A percentile compares a stretch with the other conserved stretches of the same genome.
phyloP scores from a whole-genome alignment of 1,139 yeast genomes.

The Yamadazyma jaroonii region DNA sequence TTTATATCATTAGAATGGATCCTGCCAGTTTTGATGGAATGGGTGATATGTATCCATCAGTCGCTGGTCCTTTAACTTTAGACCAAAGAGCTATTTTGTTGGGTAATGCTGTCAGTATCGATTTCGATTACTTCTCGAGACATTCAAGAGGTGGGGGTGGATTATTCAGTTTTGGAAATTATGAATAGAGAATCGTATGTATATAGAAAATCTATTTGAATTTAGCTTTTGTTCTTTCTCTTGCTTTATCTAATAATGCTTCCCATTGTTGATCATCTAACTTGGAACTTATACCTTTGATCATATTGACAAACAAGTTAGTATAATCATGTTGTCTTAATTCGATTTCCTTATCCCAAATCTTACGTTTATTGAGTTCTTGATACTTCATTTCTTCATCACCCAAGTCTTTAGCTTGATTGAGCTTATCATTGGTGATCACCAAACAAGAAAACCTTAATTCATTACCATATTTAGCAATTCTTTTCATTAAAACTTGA shows the following conservation, averaged over 20 bases:
- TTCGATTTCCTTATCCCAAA: constrained; percentile 40
- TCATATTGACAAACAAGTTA: constrained; percentile 48
- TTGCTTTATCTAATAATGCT: constrained; percentile 30
- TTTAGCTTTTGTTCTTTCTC: constrained; percentile 11
- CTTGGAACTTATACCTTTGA: constrained; percentile 36
- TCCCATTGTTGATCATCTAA: constrained; percentile 47
- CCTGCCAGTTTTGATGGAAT: constrained; percentile 57
- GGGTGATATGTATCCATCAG: constrained; percentile 38
- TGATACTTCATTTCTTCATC: constrained; percentile 28
- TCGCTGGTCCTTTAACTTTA: constrained; percentile 53
- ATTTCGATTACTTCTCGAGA: constrained; percentile 91
- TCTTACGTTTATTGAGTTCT: constrained; percentile 35
- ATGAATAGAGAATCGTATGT: constrained; percentile 22
- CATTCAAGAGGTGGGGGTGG: constrained; percentile 63
- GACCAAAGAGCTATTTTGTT: constrained; percentile 84
- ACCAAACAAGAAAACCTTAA: constrained; percentile 61
- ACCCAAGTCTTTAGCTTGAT: constrained; percentile 31
- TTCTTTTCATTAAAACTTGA: constrained; percentile 43
- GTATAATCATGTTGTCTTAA: constrained; percentile 57
- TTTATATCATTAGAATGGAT: constrained; percentile 82
- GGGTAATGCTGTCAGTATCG: constrained; percentile 87
- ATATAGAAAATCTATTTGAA: neutral
- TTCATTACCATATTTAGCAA: constrained; percentile 48
- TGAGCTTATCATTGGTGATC: constrained; percentile 51
- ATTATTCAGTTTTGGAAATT: constrained; percentile 35